Evolutionary conservation across 139 green algal species (phyloP), one percentile per base, ranked within the genome.

Genomic region (Micractinium conductrix): DNA sequence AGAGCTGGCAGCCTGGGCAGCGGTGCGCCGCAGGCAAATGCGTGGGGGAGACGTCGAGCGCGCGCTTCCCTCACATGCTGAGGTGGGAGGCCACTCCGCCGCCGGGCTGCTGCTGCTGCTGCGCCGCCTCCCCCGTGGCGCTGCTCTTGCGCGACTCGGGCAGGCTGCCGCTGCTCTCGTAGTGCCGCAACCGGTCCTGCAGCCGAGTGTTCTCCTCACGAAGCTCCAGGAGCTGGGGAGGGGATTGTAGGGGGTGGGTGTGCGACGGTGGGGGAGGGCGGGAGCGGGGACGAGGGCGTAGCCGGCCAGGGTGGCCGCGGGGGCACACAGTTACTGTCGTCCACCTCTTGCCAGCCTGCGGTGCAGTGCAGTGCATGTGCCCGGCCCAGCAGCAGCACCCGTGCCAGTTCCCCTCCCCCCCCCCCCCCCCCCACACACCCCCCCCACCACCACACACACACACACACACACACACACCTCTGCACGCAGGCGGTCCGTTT

Each of bases 201-300:
- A 95, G 85, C 78, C 86, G 65, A 4, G 22, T 42, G 73, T 93
- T 93, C 82, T 95, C 93, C 33, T 92, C 92, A 45, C 87, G 86
- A 72, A 94, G 74, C 30, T 87, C 65, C 0, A 48, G 45, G 43
- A 92, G 60, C 89, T 94, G 73, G 69, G 40, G 67, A 6, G 70
- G 62, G n/a, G 45, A 24, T 14, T 16, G 12, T 26, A 6, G 22
- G 0, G 69, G 21, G 4, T 53, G 17, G 40, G 22, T 7, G 69
- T 19, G 69, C 40, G 16, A 40, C 2, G 24, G 53, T 24, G 53
- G 26, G 53, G 53, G 53, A 4, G 53, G 12, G 42, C 40, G 38
- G 2, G 69, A 7, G 4, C 53, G 24, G 21, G 3, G 12, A 40
- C 5, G 38, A 24, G 21, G 40, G 40, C 69, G 9, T 10, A 24